Evolutionary conservation across 2,329 filamentous ascomycete genomes (phyloP), one percentile per base, ranked within the genome.

Genomic region (Cercospora berteroae): DNA sequence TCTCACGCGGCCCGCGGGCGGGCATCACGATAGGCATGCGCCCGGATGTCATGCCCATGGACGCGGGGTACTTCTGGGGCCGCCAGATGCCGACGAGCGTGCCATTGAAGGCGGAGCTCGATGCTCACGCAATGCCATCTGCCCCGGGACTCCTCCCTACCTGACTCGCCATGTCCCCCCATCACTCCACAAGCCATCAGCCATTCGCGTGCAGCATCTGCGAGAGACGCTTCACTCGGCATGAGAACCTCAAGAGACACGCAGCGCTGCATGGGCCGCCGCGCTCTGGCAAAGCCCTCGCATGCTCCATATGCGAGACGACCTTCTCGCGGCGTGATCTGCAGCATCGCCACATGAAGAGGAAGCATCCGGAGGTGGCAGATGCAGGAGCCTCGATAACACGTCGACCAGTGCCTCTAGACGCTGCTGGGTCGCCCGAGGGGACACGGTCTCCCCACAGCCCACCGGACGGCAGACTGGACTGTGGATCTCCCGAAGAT

Each of bases 251-350:
- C 25, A 58, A 58, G 6, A 7, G 55, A 9, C 55, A 58, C 10
- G 55, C 55, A 20, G n/a, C 55, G 18, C 27, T 58, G 5, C 55
- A 58, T 58, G 55, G 31, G 8, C 55, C 27, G 29, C 27, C 55
- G 2, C n/a, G 27, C 2, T 1, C 27, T 18, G n/a, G 55, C n/a
- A 20, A n/a, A 20, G 25, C 31, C 27, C 29, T 81, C 12, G 69
- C 76, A 2, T 82, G 81, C 67, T 71, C 76, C 3, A 74, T 79
- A 52, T 82, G 81, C 69, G 69, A 75, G 36, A 76, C 76, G 1
- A 80, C 78, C 1, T 82, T 82, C 64, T 82, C 81, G 3, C 77
- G 80, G 1, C 73, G 75, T 2, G 81, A 82, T 67, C 70, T 82
- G 4, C 78, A 79, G 18, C 72, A 74, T 66, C 78, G 80, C 0